phyloP scores from a whole-genome alignment of 2,329 filamentous ascomycete genomes.

The Penicillium sp. region DNA sequence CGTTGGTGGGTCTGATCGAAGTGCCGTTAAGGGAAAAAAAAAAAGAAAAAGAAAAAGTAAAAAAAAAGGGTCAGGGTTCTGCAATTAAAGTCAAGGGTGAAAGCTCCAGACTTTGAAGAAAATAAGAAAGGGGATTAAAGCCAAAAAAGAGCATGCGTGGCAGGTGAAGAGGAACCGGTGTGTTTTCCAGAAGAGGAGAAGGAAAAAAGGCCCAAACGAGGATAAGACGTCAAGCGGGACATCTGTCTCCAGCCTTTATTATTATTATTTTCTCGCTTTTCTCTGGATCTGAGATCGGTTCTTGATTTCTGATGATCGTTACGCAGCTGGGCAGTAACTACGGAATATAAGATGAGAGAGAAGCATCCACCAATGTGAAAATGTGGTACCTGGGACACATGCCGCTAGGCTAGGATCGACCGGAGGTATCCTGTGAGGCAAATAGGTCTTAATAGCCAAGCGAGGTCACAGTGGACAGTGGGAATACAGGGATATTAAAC shows the following conservation, averaged over 20 bases:
- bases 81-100: slow-evolving; percentile 26
- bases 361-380: slow-evolving; percentile 10
- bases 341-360: not conserved
- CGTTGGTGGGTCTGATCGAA: slow-evolving; percentile 29
- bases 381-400: slow-evolving; percentile 12
- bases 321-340: slow-evolving; percentile 18
- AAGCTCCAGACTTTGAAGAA: slow-evolving; percentile 1
- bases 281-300: slow-evolving; percentile 14
- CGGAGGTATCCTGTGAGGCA: slow-evolving; percentile 16
- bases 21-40: slow-evolving; percentile 22
- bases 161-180: slow-evolving; percentile 5
- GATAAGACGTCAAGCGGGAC: slow-evolving; percentile 8
- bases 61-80: slow-evolving; percentile 21
- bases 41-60: too few species aligned
- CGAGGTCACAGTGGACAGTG: slow-evolving; percentile 29
- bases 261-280: not conserved
- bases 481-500: slow-evolving; percentile 30
- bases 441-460: slow-evolving; percentile 20
- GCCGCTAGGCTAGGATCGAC: slow-evolving; percentile 13
- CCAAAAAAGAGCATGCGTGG: slow-evolving; percentile 1
- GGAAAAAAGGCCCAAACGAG: slow-evolving; percentile 4
- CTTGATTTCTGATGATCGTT: slow-evolving; percentile 17
- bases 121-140: not conserved
- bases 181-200: slow-evolving; percentile 4
- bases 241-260: slow-evolving; percentile 1